Conservation (phyloP, 306 rosid genomes). For the Echinosophora koreensis region DNA sequence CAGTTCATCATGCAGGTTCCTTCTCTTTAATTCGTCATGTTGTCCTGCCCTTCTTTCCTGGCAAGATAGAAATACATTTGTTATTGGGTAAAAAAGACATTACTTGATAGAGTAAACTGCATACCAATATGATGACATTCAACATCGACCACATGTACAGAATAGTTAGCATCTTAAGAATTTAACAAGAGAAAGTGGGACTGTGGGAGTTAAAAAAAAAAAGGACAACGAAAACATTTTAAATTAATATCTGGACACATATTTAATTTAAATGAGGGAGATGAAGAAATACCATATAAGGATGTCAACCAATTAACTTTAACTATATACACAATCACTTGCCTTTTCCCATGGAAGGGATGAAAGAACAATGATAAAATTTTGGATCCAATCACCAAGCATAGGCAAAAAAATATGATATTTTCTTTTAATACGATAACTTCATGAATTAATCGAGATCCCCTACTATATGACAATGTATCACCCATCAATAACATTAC, state of each 20-base stretch:
- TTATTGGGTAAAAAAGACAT: background rate
- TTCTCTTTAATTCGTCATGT: slow-evolving; percentile 79
- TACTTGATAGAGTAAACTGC: background rate
- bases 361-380: background rate
- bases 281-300: slow-evolving; percentile 7
- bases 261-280: background rate
- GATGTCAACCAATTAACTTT: background rate
- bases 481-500: too few species aligned
- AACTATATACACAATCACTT: background rate
- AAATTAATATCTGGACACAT: background rate
- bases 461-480: background rate
- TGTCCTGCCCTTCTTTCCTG: slow-evolving; percentile 95
- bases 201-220: background rate
- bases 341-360: background rate
- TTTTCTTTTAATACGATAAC: background rate
- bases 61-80: slow-evolving; percentile 27
- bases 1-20: slow-evolving; percentile 87
- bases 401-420: background rate
- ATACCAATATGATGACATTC: background rate
- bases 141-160: background rate
- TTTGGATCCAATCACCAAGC: slow-evolving; percentile 1
- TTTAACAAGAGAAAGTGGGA: background rate
- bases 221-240: background rate
- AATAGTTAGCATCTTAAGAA: background rate
- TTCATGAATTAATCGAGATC: slow-evolving; percentile 4